These are phyloP conservation scores for Fragaria ananassa DNA, from an alignment of 306 rosid genomes.

Conservation along the genomic window DNA sequence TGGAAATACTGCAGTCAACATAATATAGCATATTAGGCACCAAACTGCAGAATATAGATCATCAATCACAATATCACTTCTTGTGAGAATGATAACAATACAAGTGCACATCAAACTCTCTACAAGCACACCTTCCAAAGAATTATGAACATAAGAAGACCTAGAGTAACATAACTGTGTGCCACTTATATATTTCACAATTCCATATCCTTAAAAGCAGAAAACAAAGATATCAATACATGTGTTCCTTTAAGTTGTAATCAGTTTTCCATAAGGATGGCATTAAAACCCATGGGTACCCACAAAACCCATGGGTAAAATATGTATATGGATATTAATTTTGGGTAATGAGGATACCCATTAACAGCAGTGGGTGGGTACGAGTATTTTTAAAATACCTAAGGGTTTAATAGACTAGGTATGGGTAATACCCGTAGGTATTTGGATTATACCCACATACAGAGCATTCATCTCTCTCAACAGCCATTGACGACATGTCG, in stretches of 20 bases:
- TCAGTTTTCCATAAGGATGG: not conserved
- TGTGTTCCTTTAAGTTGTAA: not conserved
- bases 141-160: not conserved
- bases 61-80: not conserved
- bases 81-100: not conserved
- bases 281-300: too few species aligned
- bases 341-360: too few species aligned
- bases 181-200: not conserved
- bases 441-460: too few species aligned
- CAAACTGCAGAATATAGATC: not conserved
- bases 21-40: constrained; percentile 16
- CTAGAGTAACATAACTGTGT: not conserved
- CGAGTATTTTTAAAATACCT: too few species aligned
- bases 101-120: not conserved
- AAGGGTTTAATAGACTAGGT: too few species aligned
- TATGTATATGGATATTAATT: too few species aligned
- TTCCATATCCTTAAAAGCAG: not conserved
- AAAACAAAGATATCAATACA: not conserved
- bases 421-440: too few species aligned
- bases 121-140: not conserved
- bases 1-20: constrained; percentile 71
- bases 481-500: too few species aligned
- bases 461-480: too few species aligned
- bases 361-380: too few species aligned
- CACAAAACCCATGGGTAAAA: too few species aligned